Conservation (phyloP, 2,329 filamentous ascomycete genomes). For the Setomelanomma holmii region DNA sequence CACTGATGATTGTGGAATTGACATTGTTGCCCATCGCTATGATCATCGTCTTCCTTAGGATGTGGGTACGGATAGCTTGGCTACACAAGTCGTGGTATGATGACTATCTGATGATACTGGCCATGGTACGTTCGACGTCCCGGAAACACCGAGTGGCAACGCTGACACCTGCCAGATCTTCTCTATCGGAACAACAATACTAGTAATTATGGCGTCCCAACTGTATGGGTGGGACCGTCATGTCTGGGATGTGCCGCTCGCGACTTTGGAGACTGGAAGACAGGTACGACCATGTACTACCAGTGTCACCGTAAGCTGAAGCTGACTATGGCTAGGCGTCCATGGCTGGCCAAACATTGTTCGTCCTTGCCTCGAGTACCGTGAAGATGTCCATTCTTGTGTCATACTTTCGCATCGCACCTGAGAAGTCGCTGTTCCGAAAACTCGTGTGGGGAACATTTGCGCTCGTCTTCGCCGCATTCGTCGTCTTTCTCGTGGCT, state of each 20-base stretch:
- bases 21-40: slow-evolving; percentile 47
- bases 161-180: slow-evolving; percentile 37
- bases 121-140: slow-evolving; percentile 37
- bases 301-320: slow-evolving; percentile 22
- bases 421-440: slow-evolving; percentile 48
- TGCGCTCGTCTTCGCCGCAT: slow-evolving; percentile 42
- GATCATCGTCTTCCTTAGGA: slow-evolving; percentile 42
- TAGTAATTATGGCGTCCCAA: slow-evolving; percentile 46
- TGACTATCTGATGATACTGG: slow-evolving; percentile 48
- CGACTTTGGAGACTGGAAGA: slow-evolving; percentile 41
- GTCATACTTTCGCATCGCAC: slow-evolving; percentile 50
- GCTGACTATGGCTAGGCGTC: slow-evolving; percentile 41
- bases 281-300: slow-evolving; percentile 35
- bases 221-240: slow-evolving; percentile 49
- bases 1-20: slow-evolving; percentile 51
- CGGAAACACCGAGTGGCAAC: slow-evolving; percentile 12
- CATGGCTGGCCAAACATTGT: slow-evolving; percentile 47
- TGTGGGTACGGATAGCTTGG: slow-evolving; percentile 47
- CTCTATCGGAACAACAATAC: slow-evolving; percentile 39
- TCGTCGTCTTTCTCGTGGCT: slow-evolving; percentile 46
- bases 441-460: slow-evolving; percentile 48
- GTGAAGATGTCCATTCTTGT: slow-evolving; percentile 49
- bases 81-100: slow-evolving; percentile 49
- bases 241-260: slow-evolving; percentile 43
- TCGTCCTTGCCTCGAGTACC: slow-evolving; percentile 48